Base-by-base conservation (phyloP, 176 grass and related monocot species). In the Saccharum spontaneum region DNA sequence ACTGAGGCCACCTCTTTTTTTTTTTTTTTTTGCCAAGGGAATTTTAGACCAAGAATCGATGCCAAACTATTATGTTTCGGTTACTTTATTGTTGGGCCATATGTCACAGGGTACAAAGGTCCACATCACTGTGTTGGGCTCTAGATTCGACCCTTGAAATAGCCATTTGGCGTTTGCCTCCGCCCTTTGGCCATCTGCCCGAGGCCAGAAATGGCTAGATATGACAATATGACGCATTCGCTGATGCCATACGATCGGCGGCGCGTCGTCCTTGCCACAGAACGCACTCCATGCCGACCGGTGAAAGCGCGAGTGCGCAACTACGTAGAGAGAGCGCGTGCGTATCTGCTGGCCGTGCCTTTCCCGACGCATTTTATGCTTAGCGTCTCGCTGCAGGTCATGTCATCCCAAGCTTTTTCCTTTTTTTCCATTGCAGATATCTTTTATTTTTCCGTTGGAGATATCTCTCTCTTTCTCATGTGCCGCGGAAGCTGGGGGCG, bases 151-250 rank as follows among this genome's bases (percentile, higher is more conserved):
- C 16, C 22, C 44, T 15, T 3, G 12, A 54, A 69, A 37, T 11
- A 39, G 15, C 23, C 10, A 15, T 41, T 70, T 12, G 36, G 8
- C 20, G 7, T 70, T 18, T 36, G 8, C 41, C 14, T 2, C 66
- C 3, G 4, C 24, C 24, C 17, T 4, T 41, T 57, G 62, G 8
- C 4, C 5, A 2, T 13, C 7, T 45, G 14, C 62, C 66, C 23
- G 66, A 37, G 54, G 28, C 23, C 22, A 20, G 15, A 48, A 34
- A 16, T 17, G 66, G 85, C 70, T 20, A 59, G 55, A 59, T 4
- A 23, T 87, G 71, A 39, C 33, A 10, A 76, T 75, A 76, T 91
- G 89, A 91, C 89, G 85, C 85, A 91, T 83, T 86, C 83, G 70
- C 80, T 91, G 85, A 81, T 83, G 85, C 61, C 13, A 48, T 31